These are phyloP conservation scores for Suhomyces xylopsoci DNA, from an alignment of 805 yeast species.

Conservation along the genomic window DNA sequence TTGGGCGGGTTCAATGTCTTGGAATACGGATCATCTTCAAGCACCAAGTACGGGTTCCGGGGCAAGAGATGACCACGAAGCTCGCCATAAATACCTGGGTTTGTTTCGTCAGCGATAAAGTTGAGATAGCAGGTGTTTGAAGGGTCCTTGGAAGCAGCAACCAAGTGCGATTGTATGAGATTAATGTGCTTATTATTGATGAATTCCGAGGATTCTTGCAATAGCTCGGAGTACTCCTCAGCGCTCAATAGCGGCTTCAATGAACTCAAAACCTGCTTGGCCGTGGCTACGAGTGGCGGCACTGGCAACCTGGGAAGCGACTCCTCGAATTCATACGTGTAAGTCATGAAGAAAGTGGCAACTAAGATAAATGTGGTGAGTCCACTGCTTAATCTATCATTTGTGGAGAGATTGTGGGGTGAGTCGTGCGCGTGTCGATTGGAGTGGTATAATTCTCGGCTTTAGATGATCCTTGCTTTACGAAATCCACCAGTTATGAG, in stretches of 20 bases:
- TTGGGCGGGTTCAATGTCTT: slow-evolving; percentile 54
- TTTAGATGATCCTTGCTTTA: not conserved
- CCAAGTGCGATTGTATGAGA: slow-evolving; percentile 53
- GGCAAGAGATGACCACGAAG: slow-evolving; percentile 67
- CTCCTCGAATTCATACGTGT: slow-evolving; percentile 41
- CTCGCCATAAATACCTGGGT: slow-evolving; percentile 62
- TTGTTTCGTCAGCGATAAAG: slow-evolving; percentile 45
- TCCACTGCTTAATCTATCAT: slow-evolving; percentile 3
- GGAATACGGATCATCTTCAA: slow-evolving; percentile 71
- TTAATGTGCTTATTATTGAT: slow-evolving; percentile 38
- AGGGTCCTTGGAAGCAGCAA: slow-evolving; percentile 42
- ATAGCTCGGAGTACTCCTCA: slow-evolving; percentile 49
- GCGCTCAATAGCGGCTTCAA: slow-evolving; percentile 56
- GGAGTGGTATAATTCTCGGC: not conserved
- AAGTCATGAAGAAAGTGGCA: not conserved
- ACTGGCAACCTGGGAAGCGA: slow-evolving; percentile 58
- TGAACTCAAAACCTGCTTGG: slow-evolving; percentile 52
- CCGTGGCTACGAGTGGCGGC: slow-evolving; percentile 51
- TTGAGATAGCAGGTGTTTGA: slow-evolving; percentile 52
- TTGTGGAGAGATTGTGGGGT: not conserved
- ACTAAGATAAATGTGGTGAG: not conserved
- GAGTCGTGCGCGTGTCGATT: not conserved
- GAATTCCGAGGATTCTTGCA: slow-evolving; percentile 45
- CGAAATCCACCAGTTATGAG: not conserved
- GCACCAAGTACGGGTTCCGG: slow-evolving; percentile 69